Evolutionary conservation across 2,329 filamentous ascomycete genomes (phyloP).

Genomic region (Blastomyces emzantsi): DNA sequence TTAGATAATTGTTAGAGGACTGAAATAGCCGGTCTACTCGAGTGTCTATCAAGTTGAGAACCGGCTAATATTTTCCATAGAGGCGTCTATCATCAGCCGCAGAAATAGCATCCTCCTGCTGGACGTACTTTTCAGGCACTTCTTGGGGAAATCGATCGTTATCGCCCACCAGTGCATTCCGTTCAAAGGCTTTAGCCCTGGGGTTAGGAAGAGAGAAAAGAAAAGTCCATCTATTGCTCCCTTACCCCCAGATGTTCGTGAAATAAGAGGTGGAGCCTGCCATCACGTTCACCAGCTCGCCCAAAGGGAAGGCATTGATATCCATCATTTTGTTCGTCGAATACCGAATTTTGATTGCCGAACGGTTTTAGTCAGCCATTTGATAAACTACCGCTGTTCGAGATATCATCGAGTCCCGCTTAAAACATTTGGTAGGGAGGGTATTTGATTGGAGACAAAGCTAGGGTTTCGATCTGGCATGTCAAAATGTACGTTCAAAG

Average conservation of each 20-base stretch:
- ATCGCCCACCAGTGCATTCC: background rate
- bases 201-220: background rate
- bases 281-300: background rate
- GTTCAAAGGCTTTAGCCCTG: background rate
- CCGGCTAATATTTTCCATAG: background rate
- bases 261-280: background rate
- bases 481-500: background rate
- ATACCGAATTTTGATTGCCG: background rate
- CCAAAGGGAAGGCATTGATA: background rate
- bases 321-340: background rate
- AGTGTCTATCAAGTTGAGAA: background rate
- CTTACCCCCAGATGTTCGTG: background rate
- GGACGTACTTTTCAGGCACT: background rate
- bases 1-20: background rate
- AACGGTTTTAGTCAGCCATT: background rate
- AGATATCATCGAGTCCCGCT: background rate
- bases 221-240: background rate
- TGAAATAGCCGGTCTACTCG: background rate
- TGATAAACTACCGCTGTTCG: background rate
- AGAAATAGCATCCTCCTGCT: background rate
- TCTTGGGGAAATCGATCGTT: background rate
- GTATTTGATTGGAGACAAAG: background rate
- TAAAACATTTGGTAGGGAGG: background rate
- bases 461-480: background rate
- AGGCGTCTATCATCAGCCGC: background rate